Base-by-base conservation (phyloP, 768 basidiomycete genomes). In the Strobilomyces confusus region DNA sequence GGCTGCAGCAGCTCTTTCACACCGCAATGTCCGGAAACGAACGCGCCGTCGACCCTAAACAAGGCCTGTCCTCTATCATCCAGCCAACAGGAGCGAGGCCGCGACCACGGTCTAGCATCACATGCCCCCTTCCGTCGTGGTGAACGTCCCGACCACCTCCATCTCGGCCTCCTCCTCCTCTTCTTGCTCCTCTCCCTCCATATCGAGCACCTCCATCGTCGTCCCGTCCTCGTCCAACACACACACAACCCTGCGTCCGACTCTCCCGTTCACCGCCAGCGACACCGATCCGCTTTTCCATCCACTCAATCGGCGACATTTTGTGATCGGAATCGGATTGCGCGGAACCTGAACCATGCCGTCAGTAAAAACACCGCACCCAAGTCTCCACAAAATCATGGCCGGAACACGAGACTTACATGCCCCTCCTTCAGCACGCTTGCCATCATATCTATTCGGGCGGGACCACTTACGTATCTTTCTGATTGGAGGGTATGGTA, bases 201-300 rank as follows among this genome's bases (percentile, higher is more conserved):
- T 75, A 75, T 92, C 89, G 62, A 90, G 73, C 42, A 84, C 77
- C 72, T 92, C 87, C 77, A 92, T 65, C 53, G 70, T 73, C 57
- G 73, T 76, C 58, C 87, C 89, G 49, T 75, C 74, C 53, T 69
- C 72, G 67, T 87, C 87, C 65, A 91, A 68, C 51, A 90, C 79
- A 67, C 89, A 89, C 7, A 82, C 87, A 48, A 91, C 83, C 62
- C 87, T 75, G 63, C 89, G 83, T 51, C 87, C 87, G 9, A 70
- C 73, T 66, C 84, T 75, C 58, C 90, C 89, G 66, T 92, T 92
- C 66, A 89, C 76, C 48, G 86, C 82, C 61, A 91, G 69, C 48
- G 76, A 78, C 52, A 83, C 79, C 25, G 69, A 70, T 55, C 82
- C 84, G 60, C 67, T 63, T 62, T 68, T 75, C 70, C 80, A 80